These are phyloP conservation scores for Chlorella sp. DNA, from an alignment of 139 green algal species.

Conservation along the genomic window DNA sequence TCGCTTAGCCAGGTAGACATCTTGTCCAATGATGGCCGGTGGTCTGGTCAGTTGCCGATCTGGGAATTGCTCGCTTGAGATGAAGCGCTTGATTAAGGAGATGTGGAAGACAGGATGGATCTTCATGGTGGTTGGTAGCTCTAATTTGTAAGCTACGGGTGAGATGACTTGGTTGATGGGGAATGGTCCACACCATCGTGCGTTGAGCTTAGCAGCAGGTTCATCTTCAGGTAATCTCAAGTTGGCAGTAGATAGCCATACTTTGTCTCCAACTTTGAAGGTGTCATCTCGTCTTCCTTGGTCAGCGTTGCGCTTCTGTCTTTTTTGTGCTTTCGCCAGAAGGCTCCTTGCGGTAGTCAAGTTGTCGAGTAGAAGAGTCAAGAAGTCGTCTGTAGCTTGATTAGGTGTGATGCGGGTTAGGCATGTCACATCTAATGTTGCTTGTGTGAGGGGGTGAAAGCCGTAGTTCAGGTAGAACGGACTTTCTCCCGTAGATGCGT, in stretches of 20 bases:
- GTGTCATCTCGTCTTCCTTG: background rate
- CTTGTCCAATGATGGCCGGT: no score
- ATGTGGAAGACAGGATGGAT: no score
- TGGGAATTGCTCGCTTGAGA: no score
- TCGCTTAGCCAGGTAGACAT: no score
- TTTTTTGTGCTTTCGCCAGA: background rate
- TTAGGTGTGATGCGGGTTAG: background rate
- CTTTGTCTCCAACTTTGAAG: conserved; percentile 19
- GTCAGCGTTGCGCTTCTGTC: background rate
- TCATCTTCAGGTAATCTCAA: no score
- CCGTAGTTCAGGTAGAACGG: conserved; percentile 62
- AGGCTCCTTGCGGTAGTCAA: background rate
- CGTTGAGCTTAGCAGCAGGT: no score
- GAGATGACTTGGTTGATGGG: no score
- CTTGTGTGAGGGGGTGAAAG: conserved; percentile 38
- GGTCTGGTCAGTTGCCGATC: no score
- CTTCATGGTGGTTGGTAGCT: no score
- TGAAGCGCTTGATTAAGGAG: no score
- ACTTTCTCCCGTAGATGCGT: conserved; percentile 30
- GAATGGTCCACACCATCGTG: no score
- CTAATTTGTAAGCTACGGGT: no score
- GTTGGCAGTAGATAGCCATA: background rate
- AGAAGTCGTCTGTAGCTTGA: background rate
- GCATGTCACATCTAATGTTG: background rate
- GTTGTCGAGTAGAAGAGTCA: background rate